These are phyloP conservation scores for Coemansia sp. DNA, from an alignment of 192 early-diverging fungal genomes.

Conservation along the genomic window DNA sequence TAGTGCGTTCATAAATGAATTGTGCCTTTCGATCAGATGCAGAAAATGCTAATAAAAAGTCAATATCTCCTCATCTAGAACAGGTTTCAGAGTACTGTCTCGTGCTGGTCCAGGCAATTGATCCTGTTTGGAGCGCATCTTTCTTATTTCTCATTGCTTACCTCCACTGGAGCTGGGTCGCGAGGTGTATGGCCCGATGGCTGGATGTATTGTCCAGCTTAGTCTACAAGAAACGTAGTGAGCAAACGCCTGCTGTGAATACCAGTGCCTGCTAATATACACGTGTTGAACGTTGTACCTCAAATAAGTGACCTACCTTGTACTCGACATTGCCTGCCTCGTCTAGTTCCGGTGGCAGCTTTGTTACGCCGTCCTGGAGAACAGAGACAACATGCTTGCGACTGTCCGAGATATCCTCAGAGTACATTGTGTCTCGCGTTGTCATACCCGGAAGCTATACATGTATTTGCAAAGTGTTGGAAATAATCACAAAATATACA, in stretches of 20 bases:
- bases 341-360: conserved; percentile 79
- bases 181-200: conserved; percentile 73
- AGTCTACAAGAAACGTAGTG: conserved; percentile 23
- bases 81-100: no score
- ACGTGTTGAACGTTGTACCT: no score
- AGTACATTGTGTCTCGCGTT: conserved; percentile 49
- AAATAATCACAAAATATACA: not conserved
- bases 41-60: not conserved
- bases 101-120: no score
- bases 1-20: not conserved
- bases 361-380: conserved; percentile 37
- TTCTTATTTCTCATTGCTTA: conserved; percentile 1
- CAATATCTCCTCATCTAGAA: conserved; percentile 5
- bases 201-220: conserved; percentile 35
- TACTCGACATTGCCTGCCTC: conserved; percentile 86
- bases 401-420: conserved; percentile 21
- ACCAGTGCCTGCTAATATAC: no score
- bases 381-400: conserved; percentile 20
- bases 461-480: not conserved
- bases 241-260: no score
- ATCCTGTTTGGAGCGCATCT: no score
- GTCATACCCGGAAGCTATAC: conserved; percentile 23
- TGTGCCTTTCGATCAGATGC: not conserved
- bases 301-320: conserved; percentile 63
- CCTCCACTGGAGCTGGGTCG: conserved; percentile 93